Base-by-base conservation (phyloP, 257 asterid species). In the Ajuga chamaepitys region DNA sequence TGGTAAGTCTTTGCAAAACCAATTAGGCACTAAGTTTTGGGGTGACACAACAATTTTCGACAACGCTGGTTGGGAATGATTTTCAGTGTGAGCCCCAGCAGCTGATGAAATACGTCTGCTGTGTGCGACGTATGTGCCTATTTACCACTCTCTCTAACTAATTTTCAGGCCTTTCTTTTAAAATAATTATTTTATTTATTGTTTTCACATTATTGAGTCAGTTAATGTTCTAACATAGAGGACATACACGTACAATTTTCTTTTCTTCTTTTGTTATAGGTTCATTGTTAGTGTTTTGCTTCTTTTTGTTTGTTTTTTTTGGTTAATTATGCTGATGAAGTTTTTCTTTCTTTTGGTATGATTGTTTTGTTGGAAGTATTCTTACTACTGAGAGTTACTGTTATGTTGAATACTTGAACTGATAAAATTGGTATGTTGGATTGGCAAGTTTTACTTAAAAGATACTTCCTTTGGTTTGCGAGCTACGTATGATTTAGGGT, bases 21-120 rank as follows among this genome's bases (percentile, higher is more conserved):
- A 25, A 22, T 52, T n/a, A 61, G 38, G 42, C 70, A 53, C 38
- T 38, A 34, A 30, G 22, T 58, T 47, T 56, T 48, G 56, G 71
- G 76, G 71, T 66, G 58, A 38, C 11, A 25, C n/a, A 16, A 4
- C 4, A 79, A 22, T 60, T 68, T 76, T 74, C 58, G 65, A 51
- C 46, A 12, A 71, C 32, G 67, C 75, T 71, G 79, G 78, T 41
- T 42, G 80, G 82, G 70, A 38, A 62, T 54, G 14, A 37, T 48
- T 65, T 68, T 61, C 62, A 60, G 67, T 47, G 64, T 45, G 80
- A 47, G 57, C n/a, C 64, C 69, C 59, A 47, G 80, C 86, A 67
- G 75, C 76, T 63, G 78, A 47, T 40, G 22, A 45, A 1, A 44
- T 64, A 42, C 44, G 50, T 58, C 32, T 55, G 44, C 9, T 5